phyloP scores from a whole-genome alignment of 768 basidiomycete genomes.

The Psilocybe sp. region DNA sequence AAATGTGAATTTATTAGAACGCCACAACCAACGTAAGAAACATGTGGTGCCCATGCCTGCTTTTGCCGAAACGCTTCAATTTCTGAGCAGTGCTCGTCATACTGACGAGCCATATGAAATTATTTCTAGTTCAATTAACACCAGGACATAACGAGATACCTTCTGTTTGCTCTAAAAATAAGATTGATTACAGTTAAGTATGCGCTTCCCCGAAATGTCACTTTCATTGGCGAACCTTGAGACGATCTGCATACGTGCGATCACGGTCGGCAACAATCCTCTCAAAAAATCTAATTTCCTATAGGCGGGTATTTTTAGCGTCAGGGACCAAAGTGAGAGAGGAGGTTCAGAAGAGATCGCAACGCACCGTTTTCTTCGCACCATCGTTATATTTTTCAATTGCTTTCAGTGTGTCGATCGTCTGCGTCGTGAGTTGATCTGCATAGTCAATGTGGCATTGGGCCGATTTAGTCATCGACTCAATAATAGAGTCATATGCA shows the following conservation, averaged over 20 bases:
- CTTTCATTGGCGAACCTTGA: conserved; percentile 48
- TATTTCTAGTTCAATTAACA: background rate
- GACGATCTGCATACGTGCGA: conserved; percentile 59
- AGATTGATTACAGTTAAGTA: conserved; percentile 2
- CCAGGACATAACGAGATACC: conserved; percentile 28
- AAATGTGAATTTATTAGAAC: conserved; percentile 5
- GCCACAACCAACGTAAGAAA: background rate
- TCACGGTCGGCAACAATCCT: conserved; percentile 72
- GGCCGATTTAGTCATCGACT: conserved; percentile 55
- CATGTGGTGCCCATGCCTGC: conserved; percentile 46
- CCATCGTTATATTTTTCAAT: conserved; percentile 65
- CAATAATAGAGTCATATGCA: conserved; percentile 68
- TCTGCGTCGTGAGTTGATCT: conserved; percentile 54
- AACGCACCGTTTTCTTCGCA: conserved; percentile 60
- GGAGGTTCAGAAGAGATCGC: background rate
- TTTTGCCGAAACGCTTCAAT: conserved; percentile 75
- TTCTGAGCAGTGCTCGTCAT: conserved; percentile 76
- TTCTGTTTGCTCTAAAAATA: conserved; percentile 57
- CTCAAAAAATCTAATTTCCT: conserved; percentile 73
- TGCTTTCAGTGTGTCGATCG: conserved; percentile 59
- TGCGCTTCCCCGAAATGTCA: background rate
- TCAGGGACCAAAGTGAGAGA: conserved; percentile 1
- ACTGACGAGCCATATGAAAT: conserved; percentile 37
- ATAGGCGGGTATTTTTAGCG: background rate
- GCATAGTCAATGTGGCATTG: conserved; percentile 71